Base-by-base conservation (phyloP, 2,329 filamentous ascomycete genomes). In the Pseudogymnoascus sp. region DNA sequence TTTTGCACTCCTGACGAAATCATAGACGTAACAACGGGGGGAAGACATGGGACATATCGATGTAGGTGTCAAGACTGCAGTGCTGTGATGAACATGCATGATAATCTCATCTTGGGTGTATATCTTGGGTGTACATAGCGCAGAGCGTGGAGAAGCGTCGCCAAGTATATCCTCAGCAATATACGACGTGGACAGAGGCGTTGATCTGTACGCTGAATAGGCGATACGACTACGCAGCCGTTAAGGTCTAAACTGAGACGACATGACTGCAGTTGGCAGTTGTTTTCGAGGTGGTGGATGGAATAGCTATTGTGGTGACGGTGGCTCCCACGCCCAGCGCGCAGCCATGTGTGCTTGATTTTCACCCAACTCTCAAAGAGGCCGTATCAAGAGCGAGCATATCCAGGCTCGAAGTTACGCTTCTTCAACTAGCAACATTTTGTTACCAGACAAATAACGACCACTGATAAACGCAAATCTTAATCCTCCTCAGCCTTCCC, bases 391-490 rank as follows among this genome's bases (percentile, higher is more conserved):
- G 26, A 56, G 26, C 26, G n/a, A 33, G 50, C 17, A 56, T 33
- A 56, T 56, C 50, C n/a, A 56, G 50, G 50, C 50, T 19, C 26
- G 50, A 13, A 56, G 50, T 19, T 56, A 56, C 29, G 50, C n/a
- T 33, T 56, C 26, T 56, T 56, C 50, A 56, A 33, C 50, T 56
- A 56, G 50, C 50, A 56, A 56, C 50, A 56, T 5, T 10, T 56
- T 33, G 50, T 56, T 56, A 56, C 50, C 50, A 33, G 26, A 56
- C 50, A 33, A 33, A 56, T 7, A 53, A 56, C 50, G 29, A 15
- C n/a, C 26, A 10, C 1, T 56, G 29, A 56, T 3, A 53, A 53
- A 53, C 44, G 7, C 50, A 33, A 1, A 15, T 33, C 29, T 56
- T 33, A 56, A 56, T 33, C 50, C 19, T 56, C 50, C 50, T 56